These are phyloP conservation scores for Ganoderma lingzhi DNA, from an alignment of 1,284 basidiomycete species.

Conservation along the genomic window DNA sequence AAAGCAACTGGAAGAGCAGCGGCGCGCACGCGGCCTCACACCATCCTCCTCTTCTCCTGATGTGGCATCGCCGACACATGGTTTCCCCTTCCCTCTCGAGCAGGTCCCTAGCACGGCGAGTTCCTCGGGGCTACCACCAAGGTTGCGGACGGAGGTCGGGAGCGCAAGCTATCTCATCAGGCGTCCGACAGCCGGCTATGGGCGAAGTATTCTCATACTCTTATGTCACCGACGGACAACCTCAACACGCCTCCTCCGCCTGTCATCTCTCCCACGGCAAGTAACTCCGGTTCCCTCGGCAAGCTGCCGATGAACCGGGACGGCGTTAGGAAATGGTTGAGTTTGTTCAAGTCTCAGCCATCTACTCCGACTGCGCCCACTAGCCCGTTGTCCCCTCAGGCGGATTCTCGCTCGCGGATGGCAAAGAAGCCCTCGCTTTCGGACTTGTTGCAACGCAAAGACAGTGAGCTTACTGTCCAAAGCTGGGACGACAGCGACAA, in stretches of 20 bases:
- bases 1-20: constrained; percentile 76
- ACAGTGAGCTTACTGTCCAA: constrained; percentile 61
- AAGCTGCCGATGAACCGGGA: constrained; percentile 78
- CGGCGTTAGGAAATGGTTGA: constrained; percentile 81
- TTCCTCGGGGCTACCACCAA: constrained; percentile 61
- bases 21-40: constrained; percentile 59
- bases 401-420: constrained; percentile 40
- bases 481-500: constrained; percentile 66
- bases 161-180: constrained; percentile 72
- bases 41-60: constrained; percentile 72
- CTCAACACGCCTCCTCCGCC: constrained; percentile 44
- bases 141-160: constrained; percentile 58
- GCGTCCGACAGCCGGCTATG: constrained; percentile 70
- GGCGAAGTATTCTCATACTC: constrained; percentile 57
- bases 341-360: constrained; percentile 54
- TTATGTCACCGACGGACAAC: constrained; percentile 56
- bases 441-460: constrained; percentile 63
- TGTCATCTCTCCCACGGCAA: constrained; percentile 47
- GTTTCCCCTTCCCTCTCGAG: constrained; percentile 48
- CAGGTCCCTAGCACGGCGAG: constrained; percentile 51
- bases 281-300: constrained; percentile 46
- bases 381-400: constrained; percentile 43
- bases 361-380: constrained; percentile 49
- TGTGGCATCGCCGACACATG: constrained; percentile 54
- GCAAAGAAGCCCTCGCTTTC: constrained; percentile 70